Conservation (phyloP, 805 yeast species). For the Saccharomyces eubayanus region DNA sequence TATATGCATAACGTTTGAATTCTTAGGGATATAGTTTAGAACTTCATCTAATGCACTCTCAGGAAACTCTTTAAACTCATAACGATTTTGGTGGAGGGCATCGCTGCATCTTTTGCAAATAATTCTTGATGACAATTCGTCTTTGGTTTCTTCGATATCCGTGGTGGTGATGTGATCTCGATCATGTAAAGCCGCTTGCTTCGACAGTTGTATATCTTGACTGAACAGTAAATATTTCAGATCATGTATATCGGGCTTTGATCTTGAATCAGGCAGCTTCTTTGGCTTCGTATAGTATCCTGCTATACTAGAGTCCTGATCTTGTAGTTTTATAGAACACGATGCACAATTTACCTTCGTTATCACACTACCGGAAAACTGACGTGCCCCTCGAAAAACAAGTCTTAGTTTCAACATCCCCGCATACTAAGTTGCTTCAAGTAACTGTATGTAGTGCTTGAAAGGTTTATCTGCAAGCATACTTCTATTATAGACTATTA, state of each 20-base stretch:
- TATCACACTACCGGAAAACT: constrained; percentile 2
- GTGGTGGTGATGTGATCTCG: not conserved
- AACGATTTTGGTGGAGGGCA: constrained; percentile 38
- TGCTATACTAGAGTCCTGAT: constrained; percentile 25
- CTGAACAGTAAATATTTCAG: constrained; percentile 26
- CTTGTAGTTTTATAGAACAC: constrained; percentile 52
- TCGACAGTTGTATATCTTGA: constrained; percentile 21
- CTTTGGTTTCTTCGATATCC: constrained; percentile 7
- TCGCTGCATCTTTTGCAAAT: constrained; percentile 53
- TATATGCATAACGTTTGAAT: constrained; percentile 48
- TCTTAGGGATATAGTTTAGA: constrained; percentile 32
- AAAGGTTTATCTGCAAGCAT: not conserved
- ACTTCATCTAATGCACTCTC: constrained; percentile 27
- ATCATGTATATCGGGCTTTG: constrained; percentile 10
- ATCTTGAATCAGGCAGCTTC: not conserved
- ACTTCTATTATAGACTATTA: not conserved
- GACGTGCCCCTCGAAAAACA: not conserved
- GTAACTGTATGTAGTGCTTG: not conserved
- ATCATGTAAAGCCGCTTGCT: constrained; percentile 7
- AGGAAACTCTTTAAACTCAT: constrained; percentile 31
- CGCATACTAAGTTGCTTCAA: not conserved
- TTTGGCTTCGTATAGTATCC: constrained; percentile 39
- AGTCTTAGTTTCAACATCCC: not conserved
- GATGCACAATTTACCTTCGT: constrained; percentile 36
- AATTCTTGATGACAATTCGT: constrained; percentile 7